These are phyloP conservation scores for Aspergillus baeticus DNA, from an alignment of 495 filamentous ascomycete species.

Conservation along the genomic window DNA sequence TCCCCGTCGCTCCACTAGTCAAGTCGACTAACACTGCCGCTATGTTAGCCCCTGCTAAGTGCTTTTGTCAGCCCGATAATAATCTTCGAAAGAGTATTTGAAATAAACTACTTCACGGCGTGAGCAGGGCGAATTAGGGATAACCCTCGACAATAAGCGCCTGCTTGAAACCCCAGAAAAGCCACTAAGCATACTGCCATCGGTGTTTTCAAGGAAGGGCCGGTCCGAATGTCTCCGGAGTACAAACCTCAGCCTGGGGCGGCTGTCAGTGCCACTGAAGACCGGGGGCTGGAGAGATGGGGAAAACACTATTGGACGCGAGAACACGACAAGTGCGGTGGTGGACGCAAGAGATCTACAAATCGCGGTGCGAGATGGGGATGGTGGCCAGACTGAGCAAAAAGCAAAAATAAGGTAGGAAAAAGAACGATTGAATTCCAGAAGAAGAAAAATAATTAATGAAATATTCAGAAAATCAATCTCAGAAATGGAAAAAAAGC, in stretches of 20 bases:
- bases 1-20: slow-evolving; percentile 10
- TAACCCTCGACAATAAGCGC: neutral
- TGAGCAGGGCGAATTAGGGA: neutral
- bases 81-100: slow-evolving; percentile 3
- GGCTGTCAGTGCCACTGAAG: slow-evolving; percentile 15
- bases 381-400: neutral
- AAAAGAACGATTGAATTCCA: neutral
- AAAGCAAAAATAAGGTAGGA: slow-evolving; percentile 1
- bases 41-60: slow-evolving; percentile 9
- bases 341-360: slow-evolving; percentile 15
- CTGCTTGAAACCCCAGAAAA: slow-evolving; percentile 15
- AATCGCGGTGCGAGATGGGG: slow-evolving; percentile 15
- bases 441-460: neutral
- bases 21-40: slow-evolving; percentile 4
- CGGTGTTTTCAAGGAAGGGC: slow-evolving; percentile 4
- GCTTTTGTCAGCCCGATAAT: slow-evolving; percentile 13
- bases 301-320: neutral
- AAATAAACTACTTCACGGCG: neutral
- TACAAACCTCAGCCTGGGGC: slow-evolving; percentile 4
- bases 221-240: slow-evolving; percentile 12
- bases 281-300: slow-evolving; percentile 1
- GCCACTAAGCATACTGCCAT: slow-evolving; percentile 18
- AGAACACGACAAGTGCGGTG: neutral
- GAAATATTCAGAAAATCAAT: slow-evolving; percentile 11
- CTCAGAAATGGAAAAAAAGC: slow-evolving; percentile 9